Percentiles rank a stretch among this genome's conserved stretches.
Evolutionary conservation across 805 yeast species (phyloP).

Genomic region (Komagataella mondaviorum): DNA sequence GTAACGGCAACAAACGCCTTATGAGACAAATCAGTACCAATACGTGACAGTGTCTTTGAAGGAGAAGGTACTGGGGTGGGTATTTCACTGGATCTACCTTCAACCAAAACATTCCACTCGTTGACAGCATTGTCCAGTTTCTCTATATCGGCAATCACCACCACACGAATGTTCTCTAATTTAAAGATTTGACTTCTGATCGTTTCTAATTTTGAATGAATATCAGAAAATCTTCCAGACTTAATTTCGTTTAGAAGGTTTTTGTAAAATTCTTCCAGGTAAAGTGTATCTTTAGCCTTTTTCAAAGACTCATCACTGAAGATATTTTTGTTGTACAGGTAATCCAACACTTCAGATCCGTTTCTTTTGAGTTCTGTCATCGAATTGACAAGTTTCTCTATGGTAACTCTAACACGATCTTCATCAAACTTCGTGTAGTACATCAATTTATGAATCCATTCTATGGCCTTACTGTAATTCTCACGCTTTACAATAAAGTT

Average conservation of each 20-base stretch:
- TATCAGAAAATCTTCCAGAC: conserved; percentile 33
- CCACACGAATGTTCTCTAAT: conserved; percentile 46
- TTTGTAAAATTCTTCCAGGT: conserved; percentile 44
- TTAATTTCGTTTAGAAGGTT: conserved; percentile 34
- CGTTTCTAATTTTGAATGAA: conserved; percentile 35
- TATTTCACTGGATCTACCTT: conserved; percentile 5
- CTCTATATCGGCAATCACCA: conserved; percentile 57
- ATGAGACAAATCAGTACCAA: conserved; percentile 37
- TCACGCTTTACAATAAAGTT: conserved; percentile 44
- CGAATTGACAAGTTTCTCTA: conserved; percentile 47
- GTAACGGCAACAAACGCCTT: conserved; percentile 55
- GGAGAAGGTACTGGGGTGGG: conserved; percentile 6
- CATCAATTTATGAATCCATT: conserved; percentile 62
- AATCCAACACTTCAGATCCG: conserved; percentile 50
- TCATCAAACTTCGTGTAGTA: conserved; percentile 61
- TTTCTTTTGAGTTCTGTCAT: conserved; percentile 51
- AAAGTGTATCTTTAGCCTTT: conserved; percentile 51
- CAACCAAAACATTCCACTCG: conserved; percentile 34
- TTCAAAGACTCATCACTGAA: conserved; percentile 49
- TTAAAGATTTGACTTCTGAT: conserved; percentile 40
- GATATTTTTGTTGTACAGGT: conserved; percentile 40
- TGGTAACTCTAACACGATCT: conserved; percentile 49
- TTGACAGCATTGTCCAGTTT: conserved; percentile 41
- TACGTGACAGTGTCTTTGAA: conserved; percentile 32
- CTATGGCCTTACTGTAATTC: conserved; percentile 55